Conservation (phyloP, 176 grass and related monocot species). For the bread wheat (Triticum aestivum) region IWGSC_CS_RefSeq_v2.1 NC_057811.1:25856371-25856870, state of each 20-base stretch:
- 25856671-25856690: not conserved
- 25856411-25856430: not conserved
- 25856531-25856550: not conserved
- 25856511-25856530: not conserved
- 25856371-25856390: not conserved
- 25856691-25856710: not conserved
- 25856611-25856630: not conserved
- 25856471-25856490: not conserved
- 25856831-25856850: not conserved
- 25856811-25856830: not conserved
- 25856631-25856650: not conserved
- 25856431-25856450: no score
- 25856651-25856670: not conserved
- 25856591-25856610: not conserved
- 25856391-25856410: not conserved
- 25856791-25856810: not conserved
- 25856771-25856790: slow-evolving; percentile 11
- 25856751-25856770: not conserved
- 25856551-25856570: not conserved
- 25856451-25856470: not conserved
- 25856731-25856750: not conserved
- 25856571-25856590: not conserved
- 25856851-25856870: not conserved
- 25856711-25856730: not conserved
- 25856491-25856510: not conserved